phyloP scores from a whole-genome alignment of 1,139 yeast species.

The Kodamaea anthophila region DNA sequence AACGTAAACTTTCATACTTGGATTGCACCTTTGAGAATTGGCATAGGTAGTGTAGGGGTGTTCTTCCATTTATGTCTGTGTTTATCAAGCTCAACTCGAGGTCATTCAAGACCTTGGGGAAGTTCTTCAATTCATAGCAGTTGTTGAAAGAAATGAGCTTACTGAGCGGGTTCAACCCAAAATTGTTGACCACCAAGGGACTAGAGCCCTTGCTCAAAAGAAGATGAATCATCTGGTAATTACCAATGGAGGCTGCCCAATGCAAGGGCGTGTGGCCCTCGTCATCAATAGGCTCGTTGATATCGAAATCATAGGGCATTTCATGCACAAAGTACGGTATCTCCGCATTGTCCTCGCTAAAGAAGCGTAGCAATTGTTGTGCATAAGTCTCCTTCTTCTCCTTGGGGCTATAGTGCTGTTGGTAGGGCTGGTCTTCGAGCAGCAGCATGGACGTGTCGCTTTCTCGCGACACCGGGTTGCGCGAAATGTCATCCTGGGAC shows the following conservation, averaged over 20 bases:
- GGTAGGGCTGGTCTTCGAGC: constrained; percentile 19
- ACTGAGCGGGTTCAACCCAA: constrained; percentile 81
- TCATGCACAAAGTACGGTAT: constrained; percentile 67
- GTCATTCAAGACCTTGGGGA: constrained; percentile 62
- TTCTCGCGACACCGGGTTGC: constrained; percentile 21
- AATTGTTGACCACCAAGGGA: constrained; percentile 62
- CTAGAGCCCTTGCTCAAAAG: constrained; percentile 71
- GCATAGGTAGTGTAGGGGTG: constrained; percentile 68
- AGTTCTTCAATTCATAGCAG: constrained; percentile 74
- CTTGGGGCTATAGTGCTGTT: constrained; percentile 6
- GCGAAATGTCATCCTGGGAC: constrained; percentile 36
- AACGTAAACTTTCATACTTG: constrained; percentile 38
- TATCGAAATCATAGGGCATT: constrained; percentile 76
- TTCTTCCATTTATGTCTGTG: constrained; percentile 66
- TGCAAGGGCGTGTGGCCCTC: constrained; percentile 96
- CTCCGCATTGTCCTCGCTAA: constrained; percentile 66
- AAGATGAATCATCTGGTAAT: constrained; percentile 62
- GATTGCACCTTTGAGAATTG: constrained; percentile 52
- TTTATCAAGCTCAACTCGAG: constrained; percentile 65
- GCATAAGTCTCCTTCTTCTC: constrained; percentile 41
- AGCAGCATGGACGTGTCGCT: constrained; percentile 42
- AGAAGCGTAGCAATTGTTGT: constrained; percentile 51
- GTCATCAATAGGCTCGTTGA: constrained; percentile 84
- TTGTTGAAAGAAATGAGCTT: constrained; percentile 82
- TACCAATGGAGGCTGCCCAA: constrained; percentile 96